A percentile compares a stretch with the other conserved stretches of the same genome.
phyloP scores from a whole-genome alignment of 1,284 basidiomycete species.

The Microbotryum intermedium region DNA sequence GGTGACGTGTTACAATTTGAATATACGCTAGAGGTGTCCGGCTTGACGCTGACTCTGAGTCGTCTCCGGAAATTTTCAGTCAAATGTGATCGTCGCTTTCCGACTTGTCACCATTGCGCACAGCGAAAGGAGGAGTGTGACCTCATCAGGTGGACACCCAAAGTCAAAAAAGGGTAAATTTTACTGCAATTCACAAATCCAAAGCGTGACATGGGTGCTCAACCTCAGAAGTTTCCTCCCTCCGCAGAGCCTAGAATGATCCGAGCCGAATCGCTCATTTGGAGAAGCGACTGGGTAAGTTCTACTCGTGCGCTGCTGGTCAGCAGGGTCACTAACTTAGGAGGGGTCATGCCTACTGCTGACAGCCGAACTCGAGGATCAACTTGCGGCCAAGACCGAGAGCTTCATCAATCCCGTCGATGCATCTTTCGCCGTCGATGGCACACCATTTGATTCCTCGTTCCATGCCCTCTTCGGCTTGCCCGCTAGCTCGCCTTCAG shows the following conservation, averaged over 20 bases:
- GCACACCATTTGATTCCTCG: not conserved
- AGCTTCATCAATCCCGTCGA: not conserved
- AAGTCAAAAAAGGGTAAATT: not conserved
- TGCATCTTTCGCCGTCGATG: not conserved
- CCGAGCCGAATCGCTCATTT: not conserved
- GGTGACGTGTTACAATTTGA: not conserved
- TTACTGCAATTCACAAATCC: too few species aligned
- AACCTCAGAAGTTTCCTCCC: not conserved
- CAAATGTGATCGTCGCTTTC: slow-evolving; percentile 16
- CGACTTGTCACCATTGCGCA: slow-evolving; percentile 11
- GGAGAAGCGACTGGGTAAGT: not conserved
- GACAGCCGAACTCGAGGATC: slow-evolving; percentile 2
- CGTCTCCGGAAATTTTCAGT: not conserved
- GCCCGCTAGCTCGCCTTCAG: not conserved
- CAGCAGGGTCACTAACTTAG: not conserved
- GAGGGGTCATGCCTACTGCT: too few species aligned
- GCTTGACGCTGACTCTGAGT: not conserved
- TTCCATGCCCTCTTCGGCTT: not conserved
- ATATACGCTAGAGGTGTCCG: not conserved
- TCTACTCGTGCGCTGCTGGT: too few species aligned
- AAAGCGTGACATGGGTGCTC: not conserved
- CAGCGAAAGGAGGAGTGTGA: slow-evolving; percentile 17
- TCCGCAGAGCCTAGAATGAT: not conserved
- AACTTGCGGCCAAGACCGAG: not conserved
- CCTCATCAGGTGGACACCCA: not conserved